Evolutionary conservation across 1,139 yeast species (phyloP).

Genomic region (Candida pseudocylindracea): DNA sequence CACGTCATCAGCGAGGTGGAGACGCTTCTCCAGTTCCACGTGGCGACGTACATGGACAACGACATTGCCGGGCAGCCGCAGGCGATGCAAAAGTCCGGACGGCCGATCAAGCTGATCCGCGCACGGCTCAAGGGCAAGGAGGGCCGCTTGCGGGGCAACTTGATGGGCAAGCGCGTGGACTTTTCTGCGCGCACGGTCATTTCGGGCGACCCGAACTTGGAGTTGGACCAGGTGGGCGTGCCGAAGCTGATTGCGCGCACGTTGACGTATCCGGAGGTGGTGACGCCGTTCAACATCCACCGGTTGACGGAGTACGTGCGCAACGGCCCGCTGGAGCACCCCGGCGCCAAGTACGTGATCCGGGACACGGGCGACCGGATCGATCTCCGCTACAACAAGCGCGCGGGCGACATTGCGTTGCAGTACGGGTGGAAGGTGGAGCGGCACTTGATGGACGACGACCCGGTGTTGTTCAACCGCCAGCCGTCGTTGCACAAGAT

Average conservation of each 20-base stretch:
- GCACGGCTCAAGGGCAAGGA: constrained; percentile 98
- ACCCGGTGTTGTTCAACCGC: constrained; percentile 94
- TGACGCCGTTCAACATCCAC: constrained; percentile 92
- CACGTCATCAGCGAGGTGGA: constrained; percentile 96
- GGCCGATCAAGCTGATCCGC: constrained; percentile 95
- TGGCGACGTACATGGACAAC: constrained; percentile 99
- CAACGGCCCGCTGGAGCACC: constrained; percentile 97
- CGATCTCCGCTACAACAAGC: constrained; percentile 85
- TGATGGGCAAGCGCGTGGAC: constrained; percentile 99
- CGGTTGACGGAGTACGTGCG: constrained; percentile 80
- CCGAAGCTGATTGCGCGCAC: constrained; percentile 94
- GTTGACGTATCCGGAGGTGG: constrained; percentile 88
- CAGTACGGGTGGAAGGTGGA: constrained; percentile 99
- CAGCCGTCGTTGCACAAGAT: constrained; percentile 98
- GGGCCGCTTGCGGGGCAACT: constrained; percentile 94
- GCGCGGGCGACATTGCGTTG: constrained; percentile 94
- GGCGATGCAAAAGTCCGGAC: constrained; percentile 94
- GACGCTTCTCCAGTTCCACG: constrained; percentile 86
- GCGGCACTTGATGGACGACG: constrained; percentile 93
- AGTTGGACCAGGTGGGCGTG: constrained; percentile 95
- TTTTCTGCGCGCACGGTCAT: constrained; percentile 98
- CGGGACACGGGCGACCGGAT: constrained; percentile 98
- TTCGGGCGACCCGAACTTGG: constrained; percentile 97
- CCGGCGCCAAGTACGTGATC: constrained; percentile 96
- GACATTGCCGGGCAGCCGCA: constrained; percentile 99